Evolutionary conservation across 148 eudicot genomes (phyloP).

Genomic region (Rhododendron griersonianum): DNA sequence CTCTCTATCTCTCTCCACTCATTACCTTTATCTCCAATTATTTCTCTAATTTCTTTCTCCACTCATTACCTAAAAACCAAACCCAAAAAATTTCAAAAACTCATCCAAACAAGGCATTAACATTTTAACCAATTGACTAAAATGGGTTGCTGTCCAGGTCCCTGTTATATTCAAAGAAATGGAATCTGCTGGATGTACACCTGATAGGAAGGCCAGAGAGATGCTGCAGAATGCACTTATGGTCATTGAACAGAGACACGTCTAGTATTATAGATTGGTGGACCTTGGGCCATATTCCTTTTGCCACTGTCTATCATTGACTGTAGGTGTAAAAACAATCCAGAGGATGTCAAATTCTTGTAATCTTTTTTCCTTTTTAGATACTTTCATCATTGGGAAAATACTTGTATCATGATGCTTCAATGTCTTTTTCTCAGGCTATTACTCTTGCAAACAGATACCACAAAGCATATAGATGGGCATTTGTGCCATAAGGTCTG

Average conservation of each 20-base stretch:
- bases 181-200: conserved; percentile 81
- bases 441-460: not conserved
- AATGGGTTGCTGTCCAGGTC: conserved; percentile 43
- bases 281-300: not conserved
- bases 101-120: no score
- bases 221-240: conserved; percentile 63
- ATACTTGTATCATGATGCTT: not conserved
- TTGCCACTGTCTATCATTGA: not conserved
- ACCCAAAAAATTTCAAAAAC: no score
- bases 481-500: not conserved
- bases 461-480: not conserved
- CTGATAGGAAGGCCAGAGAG: conserved; percentile 89
- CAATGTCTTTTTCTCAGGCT: not conserved
- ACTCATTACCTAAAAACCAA: no score
- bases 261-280: conserved; percentile 1
- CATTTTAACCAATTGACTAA: not conserved
- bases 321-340: not conserved
- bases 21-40: no score
- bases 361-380: not conserved
- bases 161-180: conserved; percentile 68
- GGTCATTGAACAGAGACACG: conserved; percentile 41
- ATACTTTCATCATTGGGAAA: not conserved
- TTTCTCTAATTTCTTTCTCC: no score
- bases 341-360: not conserved
- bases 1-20: no score